Conservation (phyloP, 2,329 filamentous ascomycete species). For the Emergomyces africanus region DNA sequence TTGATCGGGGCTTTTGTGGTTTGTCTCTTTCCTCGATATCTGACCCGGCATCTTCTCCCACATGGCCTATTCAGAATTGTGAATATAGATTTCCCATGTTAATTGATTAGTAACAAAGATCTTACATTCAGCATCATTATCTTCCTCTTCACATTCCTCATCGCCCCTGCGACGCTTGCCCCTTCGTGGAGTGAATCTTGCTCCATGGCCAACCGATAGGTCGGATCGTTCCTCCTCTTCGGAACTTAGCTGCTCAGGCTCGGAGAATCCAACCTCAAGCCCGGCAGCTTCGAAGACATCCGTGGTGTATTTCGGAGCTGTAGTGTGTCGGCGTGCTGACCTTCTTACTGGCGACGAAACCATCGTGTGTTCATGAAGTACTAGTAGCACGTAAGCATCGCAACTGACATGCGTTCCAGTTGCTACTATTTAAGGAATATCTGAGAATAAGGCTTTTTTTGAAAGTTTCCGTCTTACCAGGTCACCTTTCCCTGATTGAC, state of each 20-base stretch:
- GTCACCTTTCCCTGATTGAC: no score
- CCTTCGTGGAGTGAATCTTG: neutral
- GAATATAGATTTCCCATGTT: neutral
- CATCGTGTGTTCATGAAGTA: conserved; percentile 3
- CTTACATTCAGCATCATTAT: conserved; percentile 9
- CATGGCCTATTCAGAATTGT: neutral
- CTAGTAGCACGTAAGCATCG: neutral
- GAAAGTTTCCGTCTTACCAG: neutral
- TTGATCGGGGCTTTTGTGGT: neutral
- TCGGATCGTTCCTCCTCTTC: conserved; percentile 12
- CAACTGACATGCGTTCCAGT: neutral
- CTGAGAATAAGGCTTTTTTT: neutral
- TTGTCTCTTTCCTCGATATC: neutral
- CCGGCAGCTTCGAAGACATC: conserved; percentile 25
- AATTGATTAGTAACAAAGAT: neutral
- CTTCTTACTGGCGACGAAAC: conserved; percentile 17
- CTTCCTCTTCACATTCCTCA: conserved; percentile 12
- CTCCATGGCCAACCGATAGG: conserved; percentile 10
- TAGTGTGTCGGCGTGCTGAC: conserved; percentile 21
- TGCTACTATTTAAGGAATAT: neutral
- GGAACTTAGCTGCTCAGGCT: conserved; percentile 9
- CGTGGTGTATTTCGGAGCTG: conserved; percentile 21
- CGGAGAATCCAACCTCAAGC: conserved; percentile 13
- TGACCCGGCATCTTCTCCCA: conserved; percentile 1
- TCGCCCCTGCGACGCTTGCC: neutral